Base-by-base conservation (phyloP, 1,139 yeast genomes). In the Arxiozyma slooffiae region DNA sequence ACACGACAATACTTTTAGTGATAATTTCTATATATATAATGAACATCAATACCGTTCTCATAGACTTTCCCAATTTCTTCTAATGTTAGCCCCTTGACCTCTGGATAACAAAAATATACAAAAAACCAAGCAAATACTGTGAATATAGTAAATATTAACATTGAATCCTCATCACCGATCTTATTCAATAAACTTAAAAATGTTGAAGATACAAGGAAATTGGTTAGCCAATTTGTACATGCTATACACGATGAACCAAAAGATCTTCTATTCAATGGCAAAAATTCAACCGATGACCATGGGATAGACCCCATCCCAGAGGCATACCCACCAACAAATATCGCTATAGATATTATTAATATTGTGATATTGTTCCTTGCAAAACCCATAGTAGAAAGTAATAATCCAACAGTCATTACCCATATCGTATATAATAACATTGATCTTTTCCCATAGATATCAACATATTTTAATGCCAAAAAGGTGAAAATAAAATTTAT, bases 401-500 rank as follows among this genome's bases (percentile, higher is more conserved):
- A 44, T 17, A 72, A 59, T 0, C 75, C 70, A 0, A 69, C 47
- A 0, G 71, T 64, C 75, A 74, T 71, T 3, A 74, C 59, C 72
- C 74, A 69, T 23, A 73, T 66, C 0, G 85, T 81, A 48, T 71
- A 64, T 40, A 82, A 66, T 45, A 83, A 71, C 60, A 82, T 78
- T 48, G 74, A 69, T 58, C 90, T 73, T 62, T 88, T 74, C 9
- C 90, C 90, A 26, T 81, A 71, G 41, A 65, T 66, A 62, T 83
- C 90, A 48, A 82, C 76, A 48, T 73, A 74, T 50, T 71, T 68
- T 52, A 82, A 68, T 0, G 89, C 85, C 22, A 81, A 73, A 51
- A 78, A 74, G 0, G 89, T 82, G 63, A 82, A 83, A 1, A 75
- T 71, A 60, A 82, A 82, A 66, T 83, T 83, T 9, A 87, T 78